Evolutionary conservation across 768 basidiomycete genomes (phyloP), one percentile per base, ranked within the genome.

Genomic region (Tylopilus rubrobrunneus): DNA sequence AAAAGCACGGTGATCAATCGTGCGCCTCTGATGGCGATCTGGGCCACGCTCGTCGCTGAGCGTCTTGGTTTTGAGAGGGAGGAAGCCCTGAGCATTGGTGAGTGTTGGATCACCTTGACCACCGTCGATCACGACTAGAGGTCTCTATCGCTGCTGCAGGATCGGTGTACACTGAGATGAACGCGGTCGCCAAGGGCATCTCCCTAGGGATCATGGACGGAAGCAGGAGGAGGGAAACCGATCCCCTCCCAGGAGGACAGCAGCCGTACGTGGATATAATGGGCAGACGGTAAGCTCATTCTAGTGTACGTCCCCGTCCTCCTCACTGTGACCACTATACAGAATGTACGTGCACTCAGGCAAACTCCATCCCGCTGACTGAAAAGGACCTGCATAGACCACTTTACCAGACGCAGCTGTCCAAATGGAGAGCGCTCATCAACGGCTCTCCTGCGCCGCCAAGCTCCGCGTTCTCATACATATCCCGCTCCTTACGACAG

Each of bases 21-120:
- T 23, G 95, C 96, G 1, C 96, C 96, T 0, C 77, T 98, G 43
- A 90, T 98, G 89, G 93, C 86, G 51, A 92, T 89, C 2, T 98
- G 96, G 96, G 84, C 92, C 2, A 88, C 80, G 48, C 71, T 92
- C 33, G 90, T 98, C 27, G 88, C 91, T 4, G 90, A 92, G 61
- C 78, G 85, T 37, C 76, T 97, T 57, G 90, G 93, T 2, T 98
- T 98, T 68, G 79, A 84, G 48, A 77, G 87, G 54, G 85, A 91
- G 62, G 96, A 98, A 72, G 91, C 96, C 2, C 74, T 98, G 39
- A 94, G 91, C 58, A 90, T 98, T 51, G 93, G 94, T 87, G 59
- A 31, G 76, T 61, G n/a, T 39, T 25, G 41, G 27, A n/a, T 52
- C 23, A 11, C 9, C 25, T 19, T 40, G 29, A 28, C 53, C 34